Evolutionary conservation across 2,329 filamentous ascomycete species (phyloP).

Genomic region (Fonsecaea pugnacius): DNA sequence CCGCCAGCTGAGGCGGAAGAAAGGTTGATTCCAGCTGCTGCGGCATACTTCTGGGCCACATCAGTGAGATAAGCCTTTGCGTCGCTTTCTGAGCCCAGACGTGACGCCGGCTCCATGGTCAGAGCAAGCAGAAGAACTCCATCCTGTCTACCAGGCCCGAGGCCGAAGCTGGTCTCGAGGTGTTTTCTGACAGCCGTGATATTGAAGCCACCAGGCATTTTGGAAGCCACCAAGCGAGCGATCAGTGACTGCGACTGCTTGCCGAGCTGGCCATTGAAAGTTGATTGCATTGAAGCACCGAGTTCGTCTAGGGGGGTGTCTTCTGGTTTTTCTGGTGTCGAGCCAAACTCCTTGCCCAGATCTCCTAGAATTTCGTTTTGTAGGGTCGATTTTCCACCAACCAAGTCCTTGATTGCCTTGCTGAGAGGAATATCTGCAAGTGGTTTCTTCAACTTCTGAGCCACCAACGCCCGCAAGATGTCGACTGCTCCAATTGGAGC

Average conservation of each 20-base stretch:
- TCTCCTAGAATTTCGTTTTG: conserved; percentile 99
- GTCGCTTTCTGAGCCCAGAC: conserved; percentile 85
- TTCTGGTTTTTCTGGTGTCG: conserved; percentile 97
- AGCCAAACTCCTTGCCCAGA: conserved; percentile 96
- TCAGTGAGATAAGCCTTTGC: conserved; percentile 92
- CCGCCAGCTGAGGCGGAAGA: conserved; percentile 72
- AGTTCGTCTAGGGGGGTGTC: conserved; percentile 96
- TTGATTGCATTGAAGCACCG: conserved; percentile 91
- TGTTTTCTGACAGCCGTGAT: conserved; percentile 96
- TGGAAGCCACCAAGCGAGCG: conserved; percentile 93
- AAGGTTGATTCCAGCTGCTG: conserved; percentile 79
- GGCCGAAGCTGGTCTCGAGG: conserved; percentile 88
- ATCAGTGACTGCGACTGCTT: conserved; percentile 94
- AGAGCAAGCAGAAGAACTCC: conserved; percentile 84
- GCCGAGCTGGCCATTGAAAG: conserved; percentile 97
- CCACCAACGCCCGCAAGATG: conserved; percentile 84
- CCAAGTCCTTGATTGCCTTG: conserved; percentile 98
- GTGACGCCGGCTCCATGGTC: conserved; percentile 87
- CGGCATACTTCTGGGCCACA: conserved; percentile 85
- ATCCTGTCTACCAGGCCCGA: conserved; percentile 85
- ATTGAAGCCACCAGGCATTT: conserved; percentile 99
- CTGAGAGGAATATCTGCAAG: conserved; percentile 83
- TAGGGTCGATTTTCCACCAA: conserved; percentile 96
- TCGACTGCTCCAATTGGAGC: conserved; percentile 85
- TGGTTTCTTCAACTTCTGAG: conserved; percentile 97